Evolutionary conservation across 2,329 filamentous ascomycete genomes (phyloP).

Genomic region (Rutstroemia sydowiana): DNA sequence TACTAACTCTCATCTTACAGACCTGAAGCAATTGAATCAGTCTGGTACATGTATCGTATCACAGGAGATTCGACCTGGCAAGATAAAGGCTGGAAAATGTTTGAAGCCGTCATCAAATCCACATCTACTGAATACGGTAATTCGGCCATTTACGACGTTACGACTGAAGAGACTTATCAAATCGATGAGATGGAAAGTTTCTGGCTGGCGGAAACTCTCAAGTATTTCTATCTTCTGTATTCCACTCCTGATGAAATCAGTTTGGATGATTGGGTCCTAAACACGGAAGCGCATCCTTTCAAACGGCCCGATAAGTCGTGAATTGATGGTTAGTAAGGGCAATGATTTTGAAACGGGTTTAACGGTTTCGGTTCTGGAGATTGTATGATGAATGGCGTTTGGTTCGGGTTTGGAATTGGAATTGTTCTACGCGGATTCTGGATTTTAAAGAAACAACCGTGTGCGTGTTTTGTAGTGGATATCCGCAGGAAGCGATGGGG

Average conservation of each 20-base stretch:
- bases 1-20: conserved; percentile 15
- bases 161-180: conserved; percentile 35
- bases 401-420: too few relatives aligned
- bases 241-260: conserved; percentile 55
- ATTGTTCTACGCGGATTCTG: too few relatives aligned
- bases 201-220: conserved; percentile 85
- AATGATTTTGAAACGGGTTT: too few relatives aligned
- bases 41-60: conserved; percentile 87
- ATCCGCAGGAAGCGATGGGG: too few relatives aligned
- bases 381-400: too few relatives aligned
- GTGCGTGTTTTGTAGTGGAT: too few relatives aligned
- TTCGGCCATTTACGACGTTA: conserved; percentile 62
- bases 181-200: conserved; percentile 76
- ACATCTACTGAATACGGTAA: conserved; percentile 62
- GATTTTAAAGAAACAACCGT: too few relatives aligned
- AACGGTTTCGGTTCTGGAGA: too few relatives aligned
- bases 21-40: conserved; percentile 72
- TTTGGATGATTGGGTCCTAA: conserved; percentile 59
- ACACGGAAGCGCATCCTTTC: conserved; percentile 35
- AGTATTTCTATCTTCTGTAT: conserved; percentile 85
- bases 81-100: conserved; percentile 85
- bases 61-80: conserved; percentile 69
- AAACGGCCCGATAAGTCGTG: too few relatives aligned
- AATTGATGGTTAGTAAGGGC: too few relatives aligned
- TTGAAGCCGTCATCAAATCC: conserved; percentile 58